Percentiles rank a stretch among this genome's conserved stretches.
Evolutionary conservation across 257 asterid species (phyloP).

Genomic region (Lycium barbarum): DNA sequence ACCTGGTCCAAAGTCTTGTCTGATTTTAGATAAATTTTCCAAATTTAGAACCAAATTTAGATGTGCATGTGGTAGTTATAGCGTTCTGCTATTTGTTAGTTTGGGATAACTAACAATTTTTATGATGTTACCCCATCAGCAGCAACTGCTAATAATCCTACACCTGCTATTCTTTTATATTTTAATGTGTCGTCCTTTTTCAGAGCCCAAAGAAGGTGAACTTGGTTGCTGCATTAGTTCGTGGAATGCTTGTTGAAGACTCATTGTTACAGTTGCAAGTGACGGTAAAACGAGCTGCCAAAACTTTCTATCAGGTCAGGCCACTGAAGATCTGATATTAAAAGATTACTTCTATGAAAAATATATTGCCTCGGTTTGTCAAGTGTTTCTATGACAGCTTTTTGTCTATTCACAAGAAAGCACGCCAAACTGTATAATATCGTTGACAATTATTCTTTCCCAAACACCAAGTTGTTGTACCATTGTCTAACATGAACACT

Average conservation of each 20-base stretch:
- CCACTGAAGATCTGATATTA: neutral
- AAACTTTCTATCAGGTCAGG: conserved; percentile 89
- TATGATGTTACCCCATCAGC: neutral
- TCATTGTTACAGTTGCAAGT: conserved; percentile 96
- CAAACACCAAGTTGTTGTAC: neutral
- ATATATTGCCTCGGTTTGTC: neutral
- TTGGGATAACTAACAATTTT: neutral
- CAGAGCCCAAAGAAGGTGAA: conserved; percentile 97
- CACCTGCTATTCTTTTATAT: neutral
- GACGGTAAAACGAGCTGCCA: conserved; percentile 88
- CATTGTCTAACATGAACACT: neutral
- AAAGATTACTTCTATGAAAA: conserved; percentile 6
- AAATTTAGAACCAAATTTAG: neutral
- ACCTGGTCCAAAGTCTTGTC: neutral
- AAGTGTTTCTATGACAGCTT: neutral
- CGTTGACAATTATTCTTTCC: neutral
- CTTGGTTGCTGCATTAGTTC: conserved; percentile 91
- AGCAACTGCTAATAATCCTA: conserved; percentile 16
- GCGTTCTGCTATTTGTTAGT: neutral
- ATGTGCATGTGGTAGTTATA: neutral
- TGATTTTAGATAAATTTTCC: neutral
- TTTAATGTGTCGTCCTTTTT: conserved; percentile 16
- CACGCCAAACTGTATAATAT: neutral
- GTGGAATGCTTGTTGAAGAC: conserved; percentile 99
- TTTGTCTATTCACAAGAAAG: conserved; percentile 3